Base-by-base conservation (phyloP, 805 yeast species). In the Wickerhamomyces chaumierensis region DNA sequence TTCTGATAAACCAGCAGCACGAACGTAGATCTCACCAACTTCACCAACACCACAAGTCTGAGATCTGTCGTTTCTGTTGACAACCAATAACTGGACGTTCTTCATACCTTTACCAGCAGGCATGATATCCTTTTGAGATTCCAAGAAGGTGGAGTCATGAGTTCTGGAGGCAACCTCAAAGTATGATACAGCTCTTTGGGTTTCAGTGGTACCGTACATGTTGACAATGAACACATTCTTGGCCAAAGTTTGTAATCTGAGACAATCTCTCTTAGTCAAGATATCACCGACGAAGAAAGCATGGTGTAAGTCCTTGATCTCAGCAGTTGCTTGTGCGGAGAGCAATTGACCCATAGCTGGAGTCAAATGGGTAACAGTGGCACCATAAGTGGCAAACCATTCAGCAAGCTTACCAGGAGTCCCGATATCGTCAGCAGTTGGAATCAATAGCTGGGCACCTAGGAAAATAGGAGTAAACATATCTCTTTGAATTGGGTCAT, bases 131-230 rank as follows among this genome's bases (percentile, higher is more conserved):
- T 94, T 92, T 63, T 85, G 82, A 36, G 80, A 71, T 55, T 78
- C 80, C 56, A 92, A 69, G 60, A 83, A 88, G 18, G 72, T 63
- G 18, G 90, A 71, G 57, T 88, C 87, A 34, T 69, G 56, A 18
- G 69, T 56, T 47, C 85, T 69, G 21, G 94, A 75, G 33, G 84
- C 77, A 44, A 94, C 90, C 58, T 86, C 94, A 63, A 75, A 94
- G 62, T 75, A 92, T 0, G 97, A 88, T 19, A 92, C 99, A 2
- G 99, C 92, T 57, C 99, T 76, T 68, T 94, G 99, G 14, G 99
- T 92, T 62, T 92, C 99, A 11, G 99, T 92, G 31, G 99, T 92
- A 54, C 99, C 99, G 60, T 92, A 92, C 99, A 92, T 92, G 63
- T 92, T 92, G 48, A 92, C 94, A 55, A 92, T 90, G 56, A 62